Conservation (phyloP, 805 yeast genomes). For the Jamesozyma lodderae region DNA sequence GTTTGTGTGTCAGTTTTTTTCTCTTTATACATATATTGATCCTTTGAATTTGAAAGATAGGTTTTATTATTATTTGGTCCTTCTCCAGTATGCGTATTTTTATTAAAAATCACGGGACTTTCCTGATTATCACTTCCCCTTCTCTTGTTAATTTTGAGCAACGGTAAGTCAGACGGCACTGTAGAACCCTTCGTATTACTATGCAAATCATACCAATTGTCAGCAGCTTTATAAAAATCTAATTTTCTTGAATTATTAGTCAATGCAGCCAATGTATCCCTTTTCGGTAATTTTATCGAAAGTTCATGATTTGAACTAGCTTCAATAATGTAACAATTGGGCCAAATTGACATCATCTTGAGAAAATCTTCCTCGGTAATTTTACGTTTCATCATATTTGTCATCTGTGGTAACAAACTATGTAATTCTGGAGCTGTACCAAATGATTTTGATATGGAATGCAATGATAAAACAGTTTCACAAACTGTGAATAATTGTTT, state of each 20-base stretch:
- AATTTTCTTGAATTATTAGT: conserved; percentile 23
- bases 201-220: conserved; percentile 14
- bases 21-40: conserved; percentile 11
- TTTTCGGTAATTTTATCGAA: conserved; percentile 16
- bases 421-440: conserved; percentile 16
- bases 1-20: conserved; percentile 16
- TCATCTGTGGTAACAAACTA: conserved; percentile 22
- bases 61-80: not conserved
- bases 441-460: conserved; percentile 17
- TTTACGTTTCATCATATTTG: conserved; percentile 23
- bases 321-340: conserved; percentile 20
- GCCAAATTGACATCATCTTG: conserved; percentile 25
- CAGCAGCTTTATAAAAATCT: conserved; percentile 19
- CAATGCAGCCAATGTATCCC: conserved; percentile 12
- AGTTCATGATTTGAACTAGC: conserved; percentile 18
- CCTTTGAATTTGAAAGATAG: conserved; percentile 16
- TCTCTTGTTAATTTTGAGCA: conserved; percentile 18
- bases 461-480: conserved; percentile 25
- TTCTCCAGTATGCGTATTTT: not conserved
- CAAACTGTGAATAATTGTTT: conserved; percentile 19
- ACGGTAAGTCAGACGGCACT: conserved; percentile 19
- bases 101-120: not conserved
- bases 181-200: not conserved
- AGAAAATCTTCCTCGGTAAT: conserved; percentile 20
- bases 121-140: conserved; percentile 9